Percentiles rank a stretch among this genome's conserved stretches.
Conservation (phyloP, 164 flowering plant genomes). For the Chloranthus sessilifolius region DNA sequence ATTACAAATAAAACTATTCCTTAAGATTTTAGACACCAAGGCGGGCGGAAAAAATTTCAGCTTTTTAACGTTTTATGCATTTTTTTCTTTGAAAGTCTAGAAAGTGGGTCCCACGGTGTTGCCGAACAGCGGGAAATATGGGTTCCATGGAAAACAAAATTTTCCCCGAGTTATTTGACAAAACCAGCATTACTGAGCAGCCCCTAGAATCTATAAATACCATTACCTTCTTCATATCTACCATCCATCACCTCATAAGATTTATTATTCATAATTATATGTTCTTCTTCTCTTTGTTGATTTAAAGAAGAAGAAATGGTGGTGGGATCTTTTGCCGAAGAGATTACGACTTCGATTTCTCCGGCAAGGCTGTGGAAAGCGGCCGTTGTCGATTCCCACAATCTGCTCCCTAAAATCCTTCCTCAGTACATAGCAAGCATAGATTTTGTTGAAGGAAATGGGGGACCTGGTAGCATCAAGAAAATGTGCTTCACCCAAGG, state of each 20-base stretch:
- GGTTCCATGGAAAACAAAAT: too few relatives aligned
- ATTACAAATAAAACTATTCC: too few relatives aligned
- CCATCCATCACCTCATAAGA: background rate
- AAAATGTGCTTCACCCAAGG: slow-evolving; percentile 12
- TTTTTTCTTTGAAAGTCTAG: too few relatives aligned
- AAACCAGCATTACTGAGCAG: too few relatives aligned
- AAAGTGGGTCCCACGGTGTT: too few relatives aligned
- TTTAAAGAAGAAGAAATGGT: slow-evolving; percentile 4
- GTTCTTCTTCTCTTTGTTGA: background rate
- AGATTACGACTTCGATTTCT: slow-evolving; percentile 6
- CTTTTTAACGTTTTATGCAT: too few relatives aligned
- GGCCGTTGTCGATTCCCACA: slow-evolving; percentile 6
- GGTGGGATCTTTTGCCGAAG: slow-evolving; percentile 7
- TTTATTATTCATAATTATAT: background rate
- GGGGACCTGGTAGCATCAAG: slow-evolving; percentile 18
- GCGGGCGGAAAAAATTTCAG: too few relatives aligned
- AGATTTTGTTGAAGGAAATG: slow-evolving; percentile 16
- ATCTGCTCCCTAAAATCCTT: slow-evolving; percentile 12
- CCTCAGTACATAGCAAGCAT: slow-evolving; percentile 17
- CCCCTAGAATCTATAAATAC: slow-evolving; percentile 5
- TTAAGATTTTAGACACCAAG: too few relatives aligned
- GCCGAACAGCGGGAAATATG: too few relatives aligned
- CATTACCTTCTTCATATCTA: background rate
- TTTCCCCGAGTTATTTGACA: too few relatives aligned
- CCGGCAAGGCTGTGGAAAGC: slow-evolving; percentile 14